Evolutionary conservation across 495 filamentous ascomycete species (phyloP).

Genomic region (Penicillium salamii): DNA sequence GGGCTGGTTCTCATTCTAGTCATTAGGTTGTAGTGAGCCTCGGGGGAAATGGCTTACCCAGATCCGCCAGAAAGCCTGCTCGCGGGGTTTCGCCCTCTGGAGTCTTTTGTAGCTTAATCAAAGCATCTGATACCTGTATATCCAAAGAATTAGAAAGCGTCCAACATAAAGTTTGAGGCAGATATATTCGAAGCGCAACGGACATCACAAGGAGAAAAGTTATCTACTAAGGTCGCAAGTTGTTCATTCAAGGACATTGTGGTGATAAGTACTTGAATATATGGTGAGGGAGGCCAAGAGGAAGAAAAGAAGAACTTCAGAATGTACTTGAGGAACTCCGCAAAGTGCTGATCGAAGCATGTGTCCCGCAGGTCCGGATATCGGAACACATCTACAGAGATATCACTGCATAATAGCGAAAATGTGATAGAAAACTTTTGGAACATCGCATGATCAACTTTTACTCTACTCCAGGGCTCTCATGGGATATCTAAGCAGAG

Average conservation of each 20-base stretch:
- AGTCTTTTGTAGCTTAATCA: conserved; percentile 56
- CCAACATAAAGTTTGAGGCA: not conserved
- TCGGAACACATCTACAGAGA: conserved; percentile 10
- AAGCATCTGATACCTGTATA: conserved; percentile 57
- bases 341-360: conserved; percentile 11
- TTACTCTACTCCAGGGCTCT: no score
- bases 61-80: conserved; percentile 61
- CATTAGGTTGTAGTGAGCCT: no score
- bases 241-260: conserved; percentile 34
- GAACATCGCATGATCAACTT: no score
- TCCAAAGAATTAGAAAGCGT: not conserved
- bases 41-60: conserved; percentile 38
- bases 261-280: no score
- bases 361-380: conserved; percentile 25
- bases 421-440: no score
- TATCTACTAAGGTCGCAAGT: conserved; percentile 29
- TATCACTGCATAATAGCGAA: no score
- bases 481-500: no score
- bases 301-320: no score
- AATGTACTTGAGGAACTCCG: no score
- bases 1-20: no score
- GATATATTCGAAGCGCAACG: not conserved
- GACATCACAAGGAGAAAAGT: conserved; percentile 52
- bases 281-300: no score
- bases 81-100: conserved; percentile 30